These are phyloP conservation scores for Polytrichum commune DNA, from an alignment of 225 moss, liverwort and hornwort species.

Conservation along the genomic window DNA sequence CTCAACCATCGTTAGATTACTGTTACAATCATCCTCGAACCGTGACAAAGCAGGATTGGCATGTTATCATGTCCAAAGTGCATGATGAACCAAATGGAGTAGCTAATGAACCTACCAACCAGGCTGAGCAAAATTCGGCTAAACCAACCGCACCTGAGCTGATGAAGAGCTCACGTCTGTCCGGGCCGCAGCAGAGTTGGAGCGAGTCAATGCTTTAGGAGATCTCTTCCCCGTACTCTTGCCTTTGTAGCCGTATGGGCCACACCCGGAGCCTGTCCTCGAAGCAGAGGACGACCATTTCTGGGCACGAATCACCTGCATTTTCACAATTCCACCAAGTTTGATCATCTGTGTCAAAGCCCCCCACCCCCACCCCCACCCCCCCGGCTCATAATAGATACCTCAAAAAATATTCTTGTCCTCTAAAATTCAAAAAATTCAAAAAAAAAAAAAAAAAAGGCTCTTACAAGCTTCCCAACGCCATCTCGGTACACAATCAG, in stretches of 20 bases:
- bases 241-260: slow-evolving; percentile 4
- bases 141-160: slow-evolving; percentile 1
- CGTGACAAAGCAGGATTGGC: background rate
- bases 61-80: too few relatives aligned
- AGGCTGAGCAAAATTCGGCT: background rate
- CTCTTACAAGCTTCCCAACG: slow-evolving; percentile 44
- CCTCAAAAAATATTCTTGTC: background rate
- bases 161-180: background rate
- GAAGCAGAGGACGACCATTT: slow-evolving; percentile 22
- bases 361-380: background rate
- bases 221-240: slow-evolving; percentile 36
- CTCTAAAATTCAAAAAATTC: background rate
- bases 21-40: background rate
- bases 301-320: slow-evolving; percentile 44
- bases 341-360: background rate
- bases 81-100: background rate
- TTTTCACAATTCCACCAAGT: background rate
- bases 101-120: too few relatives aligned
- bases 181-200: slow-evolving; percentile 2
- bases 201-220: slow-evolving; percentile 27
- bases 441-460: background rate
- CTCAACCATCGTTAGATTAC: background rate
- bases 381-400: too few relatives aligned
- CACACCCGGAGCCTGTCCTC: slow-evolving; percentile 4
- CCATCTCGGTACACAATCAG: slow-evolving; percentile 56